Conservation (phyloP, 768 basidiomycete species). For the Imleria badia region DNA sequence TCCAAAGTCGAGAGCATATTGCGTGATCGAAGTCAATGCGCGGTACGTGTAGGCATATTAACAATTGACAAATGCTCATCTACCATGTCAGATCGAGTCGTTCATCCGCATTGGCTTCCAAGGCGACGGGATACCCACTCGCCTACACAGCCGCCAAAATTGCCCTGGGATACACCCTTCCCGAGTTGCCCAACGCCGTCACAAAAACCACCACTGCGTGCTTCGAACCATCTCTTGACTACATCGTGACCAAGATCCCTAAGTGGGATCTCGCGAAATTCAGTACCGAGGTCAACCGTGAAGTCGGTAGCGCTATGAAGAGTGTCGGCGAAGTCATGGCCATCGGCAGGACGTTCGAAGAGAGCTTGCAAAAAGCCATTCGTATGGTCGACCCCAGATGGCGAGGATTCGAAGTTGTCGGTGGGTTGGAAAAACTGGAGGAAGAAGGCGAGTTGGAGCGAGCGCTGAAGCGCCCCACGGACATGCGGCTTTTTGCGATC, state of each 20-base stretch:
- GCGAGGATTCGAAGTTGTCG: conserved; percentile 96
- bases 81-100: conserved; percentile 58
- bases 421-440: conserved; percentile 83
- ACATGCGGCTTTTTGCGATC: conserved; percentile 94
- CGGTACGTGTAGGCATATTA: conserved; percentile 43
- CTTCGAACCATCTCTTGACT: conserved; percentile 98
- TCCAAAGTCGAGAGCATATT: conserved; percentile 89
- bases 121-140: conserved; percentile 98
- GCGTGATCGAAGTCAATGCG: conserved; percentile 98
- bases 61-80: neutral
- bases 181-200: conserved; percentile 97
- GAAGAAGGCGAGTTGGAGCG: conserved; percentile 60
- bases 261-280: conserved; percentile 99
- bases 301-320: conserved; percentile 98
- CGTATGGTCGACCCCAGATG: conserved; percentile 96
- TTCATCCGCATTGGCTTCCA: conserved; percentile 94
- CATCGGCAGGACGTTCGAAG: conserved; percentile 98
- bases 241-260: conserved; percentile 99
- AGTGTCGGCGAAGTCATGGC: conserved; percentile 99
- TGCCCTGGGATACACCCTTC: conserved; percentile 94
- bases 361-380: conserved; percentile 97
- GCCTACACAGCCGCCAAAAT: conserved; percentile 99
- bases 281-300: conserved; percentile 87
- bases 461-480: conserved; percentile 82
- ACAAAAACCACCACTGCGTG: conserved; percentile 99